A percentile compares a stretch with the other conserved stretches of the same genome.
Evolutionary conservation across 768 basidiomycete species (phyloP).

Genomic region (Lentinula boryana): DNA sequence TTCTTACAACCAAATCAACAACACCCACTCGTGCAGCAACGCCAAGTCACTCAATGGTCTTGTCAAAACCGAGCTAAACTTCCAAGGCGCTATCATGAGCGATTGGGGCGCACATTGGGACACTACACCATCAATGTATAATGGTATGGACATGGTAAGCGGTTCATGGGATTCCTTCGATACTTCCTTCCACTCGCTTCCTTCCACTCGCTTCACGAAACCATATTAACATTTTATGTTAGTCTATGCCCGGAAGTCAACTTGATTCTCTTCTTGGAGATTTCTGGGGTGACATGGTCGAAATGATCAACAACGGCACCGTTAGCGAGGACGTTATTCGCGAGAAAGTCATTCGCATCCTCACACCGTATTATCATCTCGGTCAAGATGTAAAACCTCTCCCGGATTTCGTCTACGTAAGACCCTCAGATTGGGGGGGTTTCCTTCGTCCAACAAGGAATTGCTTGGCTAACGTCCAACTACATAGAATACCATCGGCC

Average conservation of each 20-base stretch:
- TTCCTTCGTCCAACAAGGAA: no score
- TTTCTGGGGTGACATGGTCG: slow-evolving; percentile 22
- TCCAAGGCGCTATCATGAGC: slow-evolving; percentile 29
- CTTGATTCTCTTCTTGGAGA: background rate
- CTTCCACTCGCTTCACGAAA: slow-evolving; percentile 2
- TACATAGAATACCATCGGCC: background rate
- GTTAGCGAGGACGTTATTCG: slow-evolving; percentile 40
- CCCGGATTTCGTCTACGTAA: background rate
- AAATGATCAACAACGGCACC: slow-evolving; percentile 38
- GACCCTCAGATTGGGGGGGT: background rate
- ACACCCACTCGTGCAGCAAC: slow-evolving; percentile 44
- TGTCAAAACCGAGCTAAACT: slow-evolving; percentile 42
- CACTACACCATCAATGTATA: slow-evolving; percentile 3
- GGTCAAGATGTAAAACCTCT: slow-evolving; percentile 9
- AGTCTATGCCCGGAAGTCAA: slow-evolving; percentile 8
- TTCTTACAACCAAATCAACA: slow-evolving; percentile 27
- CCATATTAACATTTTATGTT: background rate
- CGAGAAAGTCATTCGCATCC: slow-evolving; percentile 54
- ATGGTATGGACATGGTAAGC: slow-evolving; percentile 13
- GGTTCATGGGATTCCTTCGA: background rate
- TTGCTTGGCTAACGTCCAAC: background rate
- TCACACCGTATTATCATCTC: slow-evolving; percentile 35
- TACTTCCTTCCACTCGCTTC: background rate
- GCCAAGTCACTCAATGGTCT: slow-evolving; percentile 33
- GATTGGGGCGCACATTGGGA: slow-evolving; percentile 38